Evolutionary conservation across 371 early-diverging fungal genomes (phyloP), one percentile per base, ranked within the genome.

Genomic region (Blastocladiella emersonii): DNA sequence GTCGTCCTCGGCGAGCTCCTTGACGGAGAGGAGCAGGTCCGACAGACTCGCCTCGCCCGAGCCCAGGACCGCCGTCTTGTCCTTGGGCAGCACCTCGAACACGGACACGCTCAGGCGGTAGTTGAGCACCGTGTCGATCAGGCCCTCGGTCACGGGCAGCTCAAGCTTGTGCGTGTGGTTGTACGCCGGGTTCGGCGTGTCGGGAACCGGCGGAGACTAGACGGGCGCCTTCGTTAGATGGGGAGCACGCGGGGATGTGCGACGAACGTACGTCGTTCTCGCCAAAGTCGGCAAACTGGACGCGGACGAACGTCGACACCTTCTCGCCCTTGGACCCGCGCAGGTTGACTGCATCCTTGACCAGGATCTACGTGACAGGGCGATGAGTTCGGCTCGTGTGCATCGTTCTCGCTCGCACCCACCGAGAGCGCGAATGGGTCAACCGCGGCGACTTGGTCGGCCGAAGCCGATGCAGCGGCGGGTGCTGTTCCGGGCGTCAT

Each of bases 1-100:
- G 10, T 35, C 62, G 3, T 23, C 32, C 30, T 2, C 10, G 34
- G 44, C 27, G 1, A n/a, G 19, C 3, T 61, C 34, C 15, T 61
- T 61, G 53, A 43, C 32, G 44, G 73, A 69, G 27, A 78, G 64
- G 41, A 80, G 74, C 7, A 62, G 30, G 7, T 45, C 34, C 43
- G 55, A 57, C 37, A 78, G 64, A 23, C 56, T 55, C 1, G 74
- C n/a, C 25, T 78, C 75, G 17, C 68, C 64, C 3, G 71, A 70
- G 32, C 77, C 80, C 17, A 80, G 64, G 0, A 77, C 49, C 41
- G 75, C 73, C 7, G 76, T 77, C 61, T 78, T 80, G 56, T 80
- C 80, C 64, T 80, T 80, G 13, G 80, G 80, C 6, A 80, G 72
- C 0, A 76, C 74, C 56, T 80, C 80, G 32, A 77, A 68, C 37